A percentile compares a stretch with the other conserved stretches of the same genome.
Conservation (phyloP, 495 filamentous ascomycete genomes). For the Terfezia boudieri region DNA sequence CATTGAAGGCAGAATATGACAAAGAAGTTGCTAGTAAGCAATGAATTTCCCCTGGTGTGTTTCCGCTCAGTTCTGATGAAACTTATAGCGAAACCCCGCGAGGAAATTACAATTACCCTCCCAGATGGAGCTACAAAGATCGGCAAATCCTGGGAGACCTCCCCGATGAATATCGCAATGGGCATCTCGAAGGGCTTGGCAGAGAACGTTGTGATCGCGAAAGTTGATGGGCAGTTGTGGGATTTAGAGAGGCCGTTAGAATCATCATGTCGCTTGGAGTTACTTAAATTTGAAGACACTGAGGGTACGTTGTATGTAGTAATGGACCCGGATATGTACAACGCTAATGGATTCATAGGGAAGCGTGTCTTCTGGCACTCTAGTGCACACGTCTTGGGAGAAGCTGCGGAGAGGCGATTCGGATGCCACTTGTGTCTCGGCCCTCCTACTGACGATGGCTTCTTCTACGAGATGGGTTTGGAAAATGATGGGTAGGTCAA, state of each 20-base stretch:
- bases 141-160: conserved; percentile 51
- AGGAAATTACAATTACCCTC: conserved; percentile 44
- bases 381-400: conserved; percentile 79
- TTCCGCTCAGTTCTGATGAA: neutral
- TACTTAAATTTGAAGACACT: conserved; percentile 64
- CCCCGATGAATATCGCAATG: conserved; percentile 41
- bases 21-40: conserved; percentile 34
- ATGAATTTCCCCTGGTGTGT: neutral
- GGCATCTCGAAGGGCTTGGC: conserved; percentile 45
- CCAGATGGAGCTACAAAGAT: conserved; percentile 35
- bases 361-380: conserved; percentile 77
- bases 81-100: conserved; percentile 30
- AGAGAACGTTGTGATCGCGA: conserved; percentile 59
- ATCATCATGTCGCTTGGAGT: conserved; percentile 48
- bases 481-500: conserved; percentile 31
- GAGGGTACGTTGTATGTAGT: conserved; percentile 34
- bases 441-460: conserved; percentile 76
- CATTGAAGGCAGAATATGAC: conserved; percentile 61
- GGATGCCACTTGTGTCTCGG: conserved; percentile 82
- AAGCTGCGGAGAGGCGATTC: conserved; percentile 72
- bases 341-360: conserved; percentile 14
- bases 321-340: neutral
- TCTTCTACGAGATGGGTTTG: conserved; percentile 95
- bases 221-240: conserved; percentile 68
- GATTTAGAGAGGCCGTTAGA: conserved; percentile 81